Percentiles rank a stretch among this genome's conserved stretches.
Evolutionary conservation across 1,284 basidiomycete genomes (phyloP).

Genomic region (Cryptococcus wingfieldii): DNA sequence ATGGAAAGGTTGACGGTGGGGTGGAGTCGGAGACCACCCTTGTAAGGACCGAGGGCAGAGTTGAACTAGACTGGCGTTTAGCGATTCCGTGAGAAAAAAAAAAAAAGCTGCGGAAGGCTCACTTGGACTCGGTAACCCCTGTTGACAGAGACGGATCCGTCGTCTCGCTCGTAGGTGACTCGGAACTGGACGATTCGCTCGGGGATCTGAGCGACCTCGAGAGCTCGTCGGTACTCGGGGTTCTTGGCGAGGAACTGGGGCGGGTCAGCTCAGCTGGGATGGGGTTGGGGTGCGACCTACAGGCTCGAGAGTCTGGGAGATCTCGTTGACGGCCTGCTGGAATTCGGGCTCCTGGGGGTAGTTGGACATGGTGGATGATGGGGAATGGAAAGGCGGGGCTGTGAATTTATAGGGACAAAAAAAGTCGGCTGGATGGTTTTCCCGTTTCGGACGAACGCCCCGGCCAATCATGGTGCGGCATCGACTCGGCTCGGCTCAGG

Average conservation of each 20-base stretch:
- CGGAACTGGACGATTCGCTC: conserved; percentile 74
- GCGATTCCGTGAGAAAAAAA: not conserved
- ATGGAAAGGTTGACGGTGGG: conserved; percentile 77
- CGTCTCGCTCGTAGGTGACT: conserved; percentile 74
- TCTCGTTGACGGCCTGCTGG: conserved; percentile 63
- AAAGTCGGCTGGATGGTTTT: too few relatives aligned
- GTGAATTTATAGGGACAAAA: too few relatives aligned
- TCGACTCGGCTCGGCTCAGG: too few relatives aligned
- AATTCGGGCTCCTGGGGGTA: conserved; percentile 56
- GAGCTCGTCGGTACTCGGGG: conserved; percentile 67
- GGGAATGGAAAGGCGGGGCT: too few relatives aligned
- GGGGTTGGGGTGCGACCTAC: conserved; percentile 15
- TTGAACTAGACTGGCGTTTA: conserved; percentile 57
- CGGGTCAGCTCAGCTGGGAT: not conserved
- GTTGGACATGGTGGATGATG: conserved; percentile 43
- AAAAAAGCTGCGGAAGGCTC: conserved; percentile 15
- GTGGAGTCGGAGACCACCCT: conserved; percentile 75
- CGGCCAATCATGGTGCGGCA: too few relatives aligned
- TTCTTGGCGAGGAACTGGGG: conserved; percentile 61
- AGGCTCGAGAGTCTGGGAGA: conserved; percentile 60
- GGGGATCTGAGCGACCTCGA: conserved; percentile 65
- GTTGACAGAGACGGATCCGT: conserved; percentile 66
- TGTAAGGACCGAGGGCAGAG: conserved; percentile 77
- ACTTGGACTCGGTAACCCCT: conserved; percentile 71
- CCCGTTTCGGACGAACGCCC: too few relatives aligned